Evolutionary conservation across 1,139 yeast species (phyloP), one percentile per base, ranked within the genome.

Genomic region (Yamadazyma oceani): DNA sequence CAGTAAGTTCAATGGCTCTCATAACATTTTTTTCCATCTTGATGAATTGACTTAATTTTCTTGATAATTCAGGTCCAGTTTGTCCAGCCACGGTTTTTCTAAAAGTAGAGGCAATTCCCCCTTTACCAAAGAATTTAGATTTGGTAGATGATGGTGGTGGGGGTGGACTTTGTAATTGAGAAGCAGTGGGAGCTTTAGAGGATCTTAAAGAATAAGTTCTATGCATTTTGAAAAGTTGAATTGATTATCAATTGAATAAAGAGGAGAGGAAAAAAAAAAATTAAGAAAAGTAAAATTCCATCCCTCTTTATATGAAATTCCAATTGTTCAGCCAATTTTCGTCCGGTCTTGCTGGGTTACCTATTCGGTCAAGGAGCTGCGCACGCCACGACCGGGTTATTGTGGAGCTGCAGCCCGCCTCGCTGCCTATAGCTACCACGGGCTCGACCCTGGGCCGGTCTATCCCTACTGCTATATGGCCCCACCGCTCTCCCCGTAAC

Each of bases 151-250:
- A 71, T 36, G 97, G 82, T 36, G 95, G 82, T 45, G 97, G 97
- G 38, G 97, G 96, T 35, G 97, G 96, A 41, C 88, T 78, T 64
- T 86, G 95, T 66, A 90, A 68, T 71, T 92, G 96, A 51, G 96
- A 78, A 44, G 97, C 97, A 43, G 97, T 90, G 44, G 97, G 97
- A 32, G 97, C 97, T 67, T 95, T 86, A 41, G 85, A 69, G 52
- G 89, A 82, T 80, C 98, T 89, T 69, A 92, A 78, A 28, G 97
- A 92, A 68, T 92, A 92, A 37, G 98, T 90, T 84, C 97, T 86
- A 78, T 92, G 97, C 98, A 92, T 92, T 52, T 44, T 73, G 31
- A 17, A 28, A 12, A 13, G 14, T 21, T 24, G 17, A 19, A 19
- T 19, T 19, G 21, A 19, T 19, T 6, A 19, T 19, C 21, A 19